A percentile compares a stretch with the other conserved stretches of the same genome.
Evolutionary conservation across 2,329 filamentous ascomycete genomes (phyloP).

Genomic region (Xylariaceae sp.): DNA sequence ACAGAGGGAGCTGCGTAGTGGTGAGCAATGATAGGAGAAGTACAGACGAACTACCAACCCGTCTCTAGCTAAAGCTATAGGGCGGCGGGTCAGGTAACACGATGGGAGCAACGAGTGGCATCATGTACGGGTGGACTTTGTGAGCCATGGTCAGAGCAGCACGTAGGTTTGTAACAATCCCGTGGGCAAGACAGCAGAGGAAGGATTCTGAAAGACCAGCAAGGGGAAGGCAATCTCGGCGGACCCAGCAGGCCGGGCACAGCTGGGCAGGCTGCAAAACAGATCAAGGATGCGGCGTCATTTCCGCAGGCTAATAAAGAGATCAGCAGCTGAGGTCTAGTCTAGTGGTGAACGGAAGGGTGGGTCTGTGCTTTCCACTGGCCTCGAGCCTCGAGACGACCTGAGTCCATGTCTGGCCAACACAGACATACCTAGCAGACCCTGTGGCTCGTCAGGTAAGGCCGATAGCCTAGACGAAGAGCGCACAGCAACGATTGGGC

Average conservation of each 20-base stretch:
- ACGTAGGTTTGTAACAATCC: no score
- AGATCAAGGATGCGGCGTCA: slow-evolving; percentile 9
- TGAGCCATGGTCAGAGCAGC: no score
- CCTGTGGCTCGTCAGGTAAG: slow-evolving; percentile 4
- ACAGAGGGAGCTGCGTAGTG: no score
- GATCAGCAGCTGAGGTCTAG: slow-evolving; percentile 2
- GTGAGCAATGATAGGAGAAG: no score
- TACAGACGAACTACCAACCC: no score
- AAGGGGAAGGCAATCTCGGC: slow-evolving; percentile 3
- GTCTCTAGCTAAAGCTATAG: no score
- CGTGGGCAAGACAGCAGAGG: slow-evolving; percentile 18
- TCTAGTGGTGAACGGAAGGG: neutral
- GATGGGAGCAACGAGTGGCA: no score
- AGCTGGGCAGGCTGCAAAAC: no score
- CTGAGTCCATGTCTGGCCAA: slow-evolving; percentile 4
- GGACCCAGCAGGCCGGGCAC: slow-evolving; percentile 13
- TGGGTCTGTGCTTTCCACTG: neutral
- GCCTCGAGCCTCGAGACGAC: no score
- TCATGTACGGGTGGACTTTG: no score
- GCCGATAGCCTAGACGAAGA: slow-evolving; percentile 12
- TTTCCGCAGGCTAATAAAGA: slow-evolving; percentile 1
- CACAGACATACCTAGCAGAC: slow-evolving; percentile 9
- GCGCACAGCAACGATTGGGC: slow-evolving; percentile 21
- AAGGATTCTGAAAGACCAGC: slow-evolving; percentile 20
- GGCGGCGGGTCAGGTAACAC: no score